A percentile compares a stretch with the other conserved stretches of the same genome.
Evolutionary conservation across 2,329 filamentous ascomycete species (phyloP).

Genomic region (Ophiocordyceps robertsii): DNA sequence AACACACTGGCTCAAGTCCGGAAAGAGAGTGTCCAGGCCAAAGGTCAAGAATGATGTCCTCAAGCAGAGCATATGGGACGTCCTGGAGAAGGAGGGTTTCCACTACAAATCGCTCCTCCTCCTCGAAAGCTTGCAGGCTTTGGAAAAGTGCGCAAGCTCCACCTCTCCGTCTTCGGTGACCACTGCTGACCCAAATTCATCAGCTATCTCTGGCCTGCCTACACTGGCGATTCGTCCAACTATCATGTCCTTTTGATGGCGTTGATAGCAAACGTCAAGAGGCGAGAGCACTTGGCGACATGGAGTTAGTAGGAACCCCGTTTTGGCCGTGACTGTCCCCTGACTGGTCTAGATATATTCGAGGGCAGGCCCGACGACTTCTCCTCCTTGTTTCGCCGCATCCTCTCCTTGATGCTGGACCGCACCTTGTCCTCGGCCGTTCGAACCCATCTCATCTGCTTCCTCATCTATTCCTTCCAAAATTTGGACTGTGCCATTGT

Average conservation of each 20-base stretch:
- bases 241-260: conserved; percentile 81
- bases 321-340: background rate
- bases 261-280: conserved; percentile 76
- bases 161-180: background rate
- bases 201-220: conserved; percentile 90
- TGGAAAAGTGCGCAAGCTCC: conserved; percentile 52
- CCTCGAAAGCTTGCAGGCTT: conserved; percentile 77
- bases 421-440: conserved; percentile 50
- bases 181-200: background rate
- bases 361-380: conserved; percentile 67
- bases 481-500: conserved; percentile 81
- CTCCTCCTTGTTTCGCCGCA: conserved; percentile 75
- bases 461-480: conserved; percentile 85
- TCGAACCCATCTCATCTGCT: conserved; percentile 72
- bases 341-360: conserved; percentile 49
- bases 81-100: conserved; percentile 71
- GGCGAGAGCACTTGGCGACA: conserved; percentile 70
- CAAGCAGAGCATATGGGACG: conserved; percentile 81
- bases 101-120: conserved; percentile 63
- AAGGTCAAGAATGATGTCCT: conserved; percentile 75
- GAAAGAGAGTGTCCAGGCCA: conserved; percentile 46
- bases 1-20: conserved; percentile 67
- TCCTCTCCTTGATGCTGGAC: conserved; percentile 77
- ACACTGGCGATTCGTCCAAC: conserved; percentile 77
- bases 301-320: conserved; percentile 49